Base-by-base conservation (phyloP, 495 filamentous ascomycete genomes). In the Annulohypoxylon stygium region DNA sequence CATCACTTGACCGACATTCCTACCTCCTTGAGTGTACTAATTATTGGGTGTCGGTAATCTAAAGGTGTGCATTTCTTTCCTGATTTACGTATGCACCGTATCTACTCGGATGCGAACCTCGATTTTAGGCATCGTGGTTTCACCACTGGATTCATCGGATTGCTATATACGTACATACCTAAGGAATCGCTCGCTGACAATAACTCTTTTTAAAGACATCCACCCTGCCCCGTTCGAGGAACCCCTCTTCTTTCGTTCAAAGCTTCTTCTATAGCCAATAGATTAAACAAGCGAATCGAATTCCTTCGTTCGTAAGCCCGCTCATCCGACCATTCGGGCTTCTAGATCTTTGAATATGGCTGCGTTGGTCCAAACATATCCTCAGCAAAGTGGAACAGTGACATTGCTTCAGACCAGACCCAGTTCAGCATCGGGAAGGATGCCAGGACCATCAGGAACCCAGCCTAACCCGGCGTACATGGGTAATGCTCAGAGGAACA, bases 281-380 rank as follows among this genome's bases (percentile, higher is more conserved):
- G 34, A 37, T 62, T 50, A 33, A 55, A 34, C 55, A 66, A 62
- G 71, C 67, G 54, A 75, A 73, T 54, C 75, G 68, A 69, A 70
- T 47, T 47, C 58, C 41, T 59, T 69, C 51, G 61, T 61, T 62
- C 66, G 63, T 55, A 59, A 68, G 63, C 71, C 65, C 60, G 18
- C 55, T 10, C 11, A 65, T 36, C 64, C 67, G 65, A 75, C 48
- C 16, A 51, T 47, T 53, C 59, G 53, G 61, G 37, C 63, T 48
- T 48, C 9, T 33, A 45, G 62, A 67, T 71, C 67, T 70, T 72
- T 65, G 77, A 89, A 71, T 78, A 97, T 97, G 93, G 93, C 93
- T 84, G 93, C 93, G 82, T 88, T 97, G 84, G 93, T 96, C 82
- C 93, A 97, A 86, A 88, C 93, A 70, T 94, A 95, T 79, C 91